A percentile compares a stretch with the other conserved stretches of the same genome.
Evolutionary conservation across 176 grass and related monocot species (phyloP).

Genomic region (Eleusine coracana): DNA sequence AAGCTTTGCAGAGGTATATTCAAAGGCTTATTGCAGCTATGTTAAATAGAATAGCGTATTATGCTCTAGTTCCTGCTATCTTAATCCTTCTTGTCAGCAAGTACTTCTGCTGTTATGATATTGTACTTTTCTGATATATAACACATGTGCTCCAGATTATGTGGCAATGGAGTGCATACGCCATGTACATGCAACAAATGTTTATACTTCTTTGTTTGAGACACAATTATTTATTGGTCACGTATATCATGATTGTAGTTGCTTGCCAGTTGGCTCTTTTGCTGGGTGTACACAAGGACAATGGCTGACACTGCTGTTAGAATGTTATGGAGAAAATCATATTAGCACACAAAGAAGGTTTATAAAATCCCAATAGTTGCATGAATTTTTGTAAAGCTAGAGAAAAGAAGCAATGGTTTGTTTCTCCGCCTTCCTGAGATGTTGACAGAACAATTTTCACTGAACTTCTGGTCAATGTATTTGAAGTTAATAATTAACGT

Average conservation of each 20-base stretch:
- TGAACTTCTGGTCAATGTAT: neutral
- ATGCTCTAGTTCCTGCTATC: slow-evolving; percentile 22
- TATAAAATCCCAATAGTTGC: neutral
- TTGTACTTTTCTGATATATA: slow-evolving; percentile 16
- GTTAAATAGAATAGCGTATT: slow-evolving; percentile 19
- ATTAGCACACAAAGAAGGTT: slow-evolving; percentile 6
- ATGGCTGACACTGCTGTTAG: neutral
- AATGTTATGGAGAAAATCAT: slow-evolving; percentile 15
- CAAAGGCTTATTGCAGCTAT: slow-evolving; percentile 20
- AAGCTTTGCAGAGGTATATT: slow-evolving; percentile 75
- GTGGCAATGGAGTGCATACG: neutral
- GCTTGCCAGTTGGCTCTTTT: neutral
- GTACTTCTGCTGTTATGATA: slow-evolving; percentile 9
- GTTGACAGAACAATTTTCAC: slow-evolving; percentile 12
- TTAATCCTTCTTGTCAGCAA: neutral
- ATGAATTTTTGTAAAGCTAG: slow-evolving; percentile 14
- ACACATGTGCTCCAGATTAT: neutral
- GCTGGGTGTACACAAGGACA: neutral
- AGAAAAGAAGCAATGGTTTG: neutral
- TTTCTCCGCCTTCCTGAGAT: neutral
- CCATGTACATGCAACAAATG: neutral
- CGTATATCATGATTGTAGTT: slow-evolving; percentile 22
- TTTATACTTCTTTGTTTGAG: neutral
- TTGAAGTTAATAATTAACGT: slow-evolving; percentile 10
- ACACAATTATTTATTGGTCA: neutral